These are phyloP conservation scores for Spergularia bocconei DNA, from an alignment of 148 eudicot genomes.

Conservation along the genomic window DNA sequence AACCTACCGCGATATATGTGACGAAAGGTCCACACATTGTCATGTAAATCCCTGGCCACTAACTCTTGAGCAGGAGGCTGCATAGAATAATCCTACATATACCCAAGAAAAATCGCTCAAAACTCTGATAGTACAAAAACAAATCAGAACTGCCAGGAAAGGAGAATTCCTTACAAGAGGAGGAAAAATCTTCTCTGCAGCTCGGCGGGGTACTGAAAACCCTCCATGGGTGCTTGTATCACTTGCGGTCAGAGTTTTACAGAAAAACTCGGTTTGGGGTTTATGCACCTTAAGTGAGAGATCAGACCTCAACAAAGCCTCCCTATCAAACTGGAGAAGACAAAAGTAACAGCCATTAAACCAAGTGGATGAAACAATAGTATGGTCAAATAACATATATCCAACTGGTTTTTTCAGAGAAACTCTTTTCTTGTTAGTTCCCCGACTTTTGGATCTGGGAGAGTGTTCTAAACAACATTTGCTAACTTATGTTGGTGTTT, in stretches of 20 bases:
- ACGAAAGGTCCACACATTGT: slow-evolving; percentile 86
- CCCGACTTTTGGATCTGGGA: too few species aligned
- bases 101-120: slow-evolving; percentile 18
- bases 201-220: slow-evolving; percentile 96
- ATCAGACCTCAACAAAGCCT: slow-evolving; percentile 86
- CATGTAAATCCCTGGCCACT: slow-evolving; percentile 89
- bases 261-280: slow-evolving; percentile 91
- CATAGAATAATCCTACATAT: slow-evolving; percentile 72
- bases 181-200: slow-evolving; percentile 96
- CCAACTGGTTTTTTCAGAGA: too few species aligned
- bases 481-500: not conserved
- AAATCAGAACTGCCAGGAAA: not conserved
- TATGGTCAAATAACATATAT: not conserved
- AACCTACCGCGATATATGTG: slow-evolving; percentile 91
- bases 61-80: slow-evolving; percentile 99
- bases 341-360: slow-evolving; percentile 4
- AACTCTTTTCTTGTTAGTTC: too few species aligned
- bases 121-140: slow-evolving; percentile 4
- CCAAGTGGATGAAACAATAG: not conserved
- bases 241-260: slow-evolving; percentile 97
- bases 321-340: slow-evolving; percentile 83
- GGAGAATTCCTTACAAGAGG: slow-evolving; percentile 56
- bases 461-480: not conserved
- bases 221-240: slow-evolving; percentile 99
- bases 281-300: slow-evolving; percentile 72